Percentiles rank a stretch among this genome's conserved stretches.
Conservation (phyloP, 1,139 yeast species). For the Lodderomyces jiufengensis region DNA sequence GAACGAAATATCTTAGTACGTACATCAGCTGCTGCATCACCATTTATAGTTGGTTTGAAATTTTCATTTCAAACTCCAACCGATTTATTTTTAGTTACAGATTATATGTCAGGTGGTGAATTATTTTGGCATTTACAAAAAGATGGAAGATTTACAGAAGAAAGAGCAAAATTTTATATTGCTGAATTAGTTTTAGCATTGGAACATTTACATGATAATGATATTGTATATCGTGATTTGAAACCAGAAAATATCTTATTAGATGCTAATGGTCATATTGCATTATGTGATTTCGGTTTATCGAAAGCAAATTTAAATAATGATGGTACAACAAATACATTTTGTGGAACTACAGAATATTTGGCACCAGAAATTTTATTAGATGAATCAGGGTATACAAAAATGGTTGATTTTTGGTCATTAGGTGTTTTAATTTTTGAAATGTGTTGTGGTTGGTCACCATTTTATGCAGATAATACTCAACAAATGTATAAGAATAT, state of each 20-base stretch:
- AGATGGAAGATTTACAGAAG: conserved; percentile 90
- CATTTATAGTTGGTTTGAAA: conserved; percentile 91
- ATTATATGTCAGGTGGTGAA: conserved; percentile 98
- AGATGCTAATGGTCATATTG: conserved; percentile 96
- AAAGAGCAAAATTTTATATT: conserved; percentile 90
- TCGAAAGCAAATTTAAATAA: conserved; percentile 86
- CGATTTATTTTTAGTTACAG: conserved; percentile 89
- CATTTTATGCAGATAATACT: conserved; percentile 94
- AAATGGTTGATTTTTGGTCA: conserved; percentile 88
- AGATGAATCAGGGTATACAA: conserved; percentile 81
- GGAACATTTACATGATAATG: conserved; percentile 89
- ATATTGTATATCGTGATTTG: conserved; percentile 89
- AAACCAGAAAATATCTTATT: conserved; percentile 91
- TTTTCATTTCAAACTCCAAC: conserved; percentile 93
- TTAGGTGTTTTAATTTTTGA: conserved; percentile 78
- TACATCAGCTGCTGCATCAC: conserved; percentile 76
- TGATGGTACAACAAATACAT: conserved; percentile 92
- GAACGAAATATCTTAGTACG: conserved; percentile 92
- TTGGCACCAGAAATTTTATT: conserved; percentile 77
- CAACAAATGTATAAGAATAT: conserved; percentile 98
- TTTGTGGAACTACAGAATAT: conserved; percentile 96
- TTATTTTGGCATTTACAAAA: conserved; percentile 96
- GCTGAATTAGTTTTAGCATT: conserved; percentile 91
- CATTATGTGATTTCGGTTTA: conserved; percentile 93
- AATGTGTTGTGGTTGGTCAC: conserved; percentile 99